phyloP scores from a whole-genome alignment of 2,329 filamentous ascomycete genomes.

The Fusarium falciforme region DNA sequence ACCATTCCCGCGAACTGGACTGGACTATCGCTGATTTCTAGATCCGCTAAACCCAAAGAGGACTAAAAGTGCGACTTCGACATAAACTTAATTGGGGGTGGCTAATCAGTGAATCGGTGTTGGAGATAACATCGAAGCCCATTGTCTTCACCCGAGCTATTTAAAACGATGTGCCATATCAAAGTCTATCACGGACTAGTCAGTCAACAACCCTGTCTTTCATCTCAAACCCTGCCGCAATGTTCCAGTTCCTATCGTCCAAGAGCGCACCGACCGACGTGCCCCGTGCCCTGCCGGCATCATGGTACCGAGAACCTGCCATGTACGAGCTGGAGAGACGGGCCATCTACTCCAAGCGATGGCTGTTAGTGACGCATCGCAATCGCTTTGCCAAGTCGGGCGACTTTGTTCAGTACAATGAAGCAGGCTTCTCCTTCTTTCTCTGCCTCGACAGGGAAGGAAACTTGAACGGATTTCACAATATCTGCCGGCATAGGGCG shows the following conservation, averaged over 20 bases:
- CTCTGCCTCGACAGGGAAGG: slow-evolving; percentile 61
- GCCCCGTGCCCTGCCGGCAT: slow-evolving; percentile 1
- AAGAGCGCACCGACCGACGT: not conserved
- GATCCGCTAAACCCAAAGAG: not conserved
- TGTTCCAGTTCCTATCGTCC: slow-evolving; percentile 1
- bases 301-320: slow-evolving; percentile 8
- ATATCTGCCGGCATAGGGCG: slow-evolving; percentile 70
- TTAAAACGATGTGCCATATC: not conserved
- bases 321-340: slow-evolving; percentile 14
- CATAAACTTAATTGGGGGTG: not conserved
- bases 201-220: not conserved
- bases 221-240: not conserved
- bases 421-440: slow-evolving; percentile 67
- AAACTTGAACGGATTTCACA: slow-evolving; percentile 69
- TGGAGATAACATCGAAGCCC: not conserved
- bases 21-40: not conserved
- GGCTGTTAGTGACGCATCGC: slow-evolving; percentile 10
- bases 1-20: not conserved
- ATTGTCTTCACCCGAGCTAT: not conserved
- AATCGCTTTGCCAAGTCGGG: slow-evolving; percentile 1
- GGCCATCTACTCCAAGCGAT: slow-evolving; percentile 11
- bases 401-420: slow-evolving; percentile 61
- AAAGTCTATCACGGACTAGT: not conserved
- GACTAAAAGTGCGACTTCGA: not conserved
- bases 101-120: not conserved